These are phyloP conservation scores for Cubamyces lactineus DNA, from an alignment of 768 basidiomycete species.

Conservation along the genomic window DNA sequence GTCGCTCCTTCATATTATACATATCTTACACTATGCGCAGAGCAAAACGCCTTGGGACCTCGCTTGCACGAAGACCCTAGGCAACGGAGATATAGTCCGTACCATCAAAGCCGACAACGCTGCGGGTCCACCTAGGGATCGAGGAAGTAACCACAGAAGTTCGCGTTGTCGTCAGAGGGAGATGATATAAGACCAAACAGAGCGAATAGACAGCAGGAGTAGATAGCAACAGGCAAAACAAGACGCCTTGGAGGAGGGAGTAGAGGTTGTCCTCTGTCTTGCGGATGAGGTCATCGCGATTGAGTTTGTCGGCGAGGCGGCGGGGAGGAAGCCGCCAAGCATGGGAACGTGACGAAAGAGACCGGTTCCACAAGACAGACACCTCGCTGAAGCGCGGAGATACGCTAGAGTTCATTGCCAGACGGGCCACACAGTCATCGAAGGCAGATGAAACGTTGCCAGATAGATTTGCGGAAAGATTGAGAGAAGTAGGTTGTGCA, in stretches of 20 bases:
- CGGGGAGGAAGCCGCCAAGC: not conserved
- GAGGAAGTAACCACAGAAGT: no score
- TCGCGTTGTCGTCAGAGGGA: not conserved
- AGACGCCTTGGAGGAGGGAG: slow-evolving; percentile 4
- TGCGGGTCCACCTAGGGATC: no score
- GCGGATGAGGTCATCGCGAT: not conserved
- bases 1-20: no score
- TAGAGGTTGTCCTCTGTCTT: not conserved
- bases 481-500: not conserved
- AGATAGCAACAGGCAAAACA: slow-evolving; percentile 4
- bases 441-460: not conserved
- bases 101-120: no score
- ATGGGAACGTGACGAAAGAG: not conserved
- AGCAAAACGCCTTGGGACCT: no score
- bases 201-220: slow-evolving; percentile 3
- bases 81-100: no score
- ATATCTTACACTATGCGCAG: no score
- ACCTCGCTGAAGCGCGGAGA: not conserved
- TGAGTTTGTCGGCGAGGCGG: not conserved
- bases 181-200: not conserved
- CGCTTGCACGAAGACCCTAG: not conserved
- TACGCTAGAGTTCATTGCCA: not conserved
- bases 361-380: not conserved
- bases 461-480: not conserved
- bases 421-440: not conserved